Evolutionary conservation across 1,284 basidiomycete species (phyloP).

Genomic region (Cystobasidiaceae sp.): DNA sequence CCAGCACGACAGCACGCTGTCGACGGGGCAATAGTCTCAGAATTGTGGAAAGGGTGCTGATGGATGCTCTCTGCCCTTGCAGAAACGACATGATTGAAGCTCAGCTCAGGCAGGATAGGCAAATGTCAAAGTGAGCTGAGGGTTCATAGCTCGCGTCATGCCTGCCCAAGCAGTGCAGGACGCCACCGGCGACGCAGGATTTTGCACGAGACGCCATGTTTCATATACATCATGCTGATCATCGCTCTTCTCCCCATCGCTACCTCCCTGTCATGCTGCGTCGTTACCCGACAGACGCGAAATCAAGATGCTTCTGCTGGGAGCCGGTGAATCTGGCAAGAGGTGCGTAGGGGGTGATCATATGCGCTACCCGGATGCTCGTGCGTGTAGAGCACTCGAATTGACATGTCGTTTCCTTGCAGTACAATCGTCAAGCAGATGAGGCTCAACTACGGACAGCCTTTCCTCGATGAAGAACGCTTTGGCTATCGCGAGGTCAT

Average conservation of each 20-base stretch:
- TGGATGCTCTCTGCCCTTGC: neutral
- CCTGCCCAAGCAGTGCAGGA: too few species aligned
- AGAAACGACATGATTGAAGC: constrained; percentile 31
- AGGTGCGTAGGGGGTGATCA: neutral
- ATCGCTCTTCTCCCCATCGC: neutral
- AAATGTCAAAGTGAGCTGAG: constrained; percentile 22
- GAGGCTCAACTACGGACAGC: constrained; percentile 30
- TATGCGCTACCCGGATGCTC: neutral
- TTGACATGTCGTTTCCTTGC: neutral
- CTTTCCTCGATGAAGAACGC: constrained; percentile 25
- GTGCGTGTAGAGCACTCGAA: neutral
- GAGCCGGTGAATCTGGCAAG: constrained; percentile 27
- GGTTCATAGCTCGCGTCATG: neutral
- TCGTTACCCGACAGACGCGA: constrained; percentile 9
- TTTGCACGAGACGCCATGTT: too few species aligned
- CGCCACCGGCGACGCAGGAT: too few species aligned
- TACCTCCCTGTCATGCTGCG: neutral
- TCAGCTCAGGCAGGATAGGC: constrained; percentile 25
- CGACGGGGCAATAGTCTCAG: neutral
- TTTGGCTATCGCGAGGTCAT: constrained; percentile 26
- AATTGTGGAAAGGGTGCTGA: too few species aligned
- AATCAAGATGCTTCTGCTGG: constrained; percentile 29
- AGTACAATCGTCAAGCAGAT: constrained; percentile 33
- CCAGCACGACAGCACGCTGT: neutral
- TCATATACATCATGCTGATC: too few species aligned